Evolutionary conservation across 163 green algal genomes (phyloP).

Genomic region (Coccomyxa subellipsoidea): DNA sequence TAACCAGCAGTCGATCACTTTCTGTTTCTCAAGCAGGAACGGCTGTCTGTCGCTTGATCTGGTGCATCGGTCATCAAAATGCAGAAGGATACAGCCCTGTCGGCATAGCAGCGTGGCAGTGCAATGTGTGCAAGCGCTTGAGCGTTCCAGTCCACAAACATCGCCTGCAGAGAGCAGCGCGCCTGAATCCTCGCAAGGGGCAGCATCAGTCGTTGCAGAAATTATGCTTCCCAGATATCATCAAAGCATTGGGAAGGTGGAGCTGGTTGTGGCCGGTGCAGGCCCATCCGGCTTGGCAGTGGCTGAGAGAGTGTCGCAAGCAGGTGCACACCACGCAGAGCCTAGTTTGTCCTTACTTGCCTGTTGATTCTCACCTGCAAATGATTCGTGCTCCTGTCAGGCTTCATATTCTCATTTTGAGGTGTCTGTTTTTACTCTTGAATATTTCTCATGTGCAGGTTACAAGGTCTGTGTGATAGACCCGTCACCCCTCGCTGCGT

Average conservation of each 20-base stretch:
- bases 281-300: conserved; percentile 79
- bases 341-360: no score
- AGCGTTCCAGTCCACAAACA: neutral
- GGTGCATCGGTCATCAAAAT: no score
- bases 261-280: conserved; percentile 79
- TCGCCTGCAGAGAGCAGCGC: neutral
- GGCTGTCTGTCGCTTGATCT: no score
- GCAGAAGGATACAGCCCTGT: neutral
- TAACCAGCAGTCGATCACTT: no score
- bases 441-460: no score
- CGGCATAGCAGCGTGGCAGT: neutral
- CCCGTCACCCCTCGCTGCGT: conserved; percentile 72
- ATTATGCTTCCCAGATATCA: conserved; percentile 31
- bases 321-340: no score
- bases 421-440: no score
- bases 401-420: no score
- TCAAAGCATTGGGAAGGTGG: conserved; percentile 19
- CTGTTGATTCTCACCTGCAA: no score
- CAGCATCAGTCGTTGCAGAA: neutral
- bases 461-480: conserved; percentile 85
- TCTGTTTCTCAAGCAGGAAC: no score
- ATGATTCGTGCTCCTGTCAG: neutral
- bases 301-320: conserved; percentile 60
- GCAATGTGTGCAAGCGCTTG: neutral
- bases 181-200: neutral